Base-by-base conservation (phyloP, 1,139 yeast species). In the Tardiomyces depauwii region DNA sequence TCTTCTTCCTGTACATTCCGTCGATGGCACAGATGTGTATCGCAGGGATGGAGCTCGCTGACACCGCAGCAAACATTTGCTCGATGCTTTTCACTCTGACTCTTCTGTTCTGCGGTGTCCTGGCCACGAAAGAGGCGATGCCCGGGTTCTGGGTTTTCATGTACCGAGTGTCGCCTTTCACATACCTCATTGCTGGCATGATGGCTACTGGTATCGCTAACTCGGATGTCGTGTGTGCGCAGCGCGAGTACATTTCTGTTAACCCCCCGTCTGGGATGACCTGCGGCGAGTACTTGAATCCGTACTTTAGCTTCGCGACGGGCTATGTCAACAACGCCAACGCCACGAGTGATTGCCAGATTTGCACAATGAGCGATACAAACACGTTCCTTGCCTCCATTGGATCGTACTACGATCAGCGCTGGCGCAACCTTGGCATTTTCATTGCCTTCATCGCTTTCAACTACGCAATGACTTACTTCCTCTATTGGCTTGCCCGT, bases 101-200 rank as follows among this genome's bases (percentile, higher is more conserved):
- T 51, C 68, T 84, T 63, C 74, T 78, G 47, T 85, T 86, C 77
- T 81, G 91, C 68, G 95, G 95, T 75, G 93, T 83, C 41, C 67
- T 86, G 63, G 83, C 77, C 13, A 72, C 80, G 33, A 77, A 81
- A 28, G 60, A 66, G n/a, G 68, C 66, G 14, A 65, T 83, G 66
- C 79, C 78, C 60, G 78, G 80, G 1, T 82, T 83, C 66, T 82
- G 72, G 72, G 69, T 57, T 49, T 86, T 83, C 68, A 80, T 83
- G 85, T 77, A 80, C 66, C 76, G 80, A 57, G 74, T 74, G 2
- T 77, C 84, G 6, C 91, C 91, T 21, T 75, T 77, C 63, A 80
- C 87, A 1, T 83, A 82, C 56, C 69, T 78, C 53, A 73, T 82
- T 45, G 79, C 78, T 46, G 80, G 79, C 40, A 65, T 81, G 57